A percentile compares a stretch with the other conserved stretches of the same genome.
Evolutionary conservation across 1,284 basidiomycete genomes (phyloP).

Genomic region (Boletus sp.): DNA sequence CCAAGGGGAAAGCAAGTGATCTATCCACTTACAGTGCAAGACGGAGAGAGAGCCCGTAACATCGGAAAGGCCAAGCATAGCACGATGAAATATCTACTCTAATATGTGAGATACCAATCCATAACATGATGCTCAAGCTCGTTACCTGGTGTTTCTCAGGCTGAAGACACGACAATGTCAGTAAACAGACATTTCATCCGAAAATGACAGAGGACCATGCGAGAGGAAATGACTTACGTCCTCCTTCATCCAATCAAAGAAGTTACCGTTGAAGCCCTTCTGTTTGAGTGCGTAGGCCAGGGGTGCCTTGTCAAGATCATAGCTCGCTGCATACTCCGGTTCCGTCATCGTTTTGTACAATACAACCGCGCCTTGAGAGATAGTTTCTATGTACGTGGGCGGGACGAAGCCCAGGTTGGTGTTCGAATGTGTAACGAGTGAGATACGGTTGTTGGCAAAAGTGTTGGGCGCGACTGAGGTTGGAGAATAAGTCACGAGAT

Average conservation of each 20-base stretch:
- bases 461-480: conserved; percentile 20
- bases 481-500: neutral
- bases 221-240: conserved; percentile 14
- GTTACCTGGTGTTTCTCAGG: conserved; percentile 21
- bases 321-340: conserved; percentile 24
- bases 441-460: conserved; percentile 33
- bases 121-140: neutral
- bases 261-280: conserved; percentile 17
- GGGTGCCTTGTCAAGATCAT: conserved; percentile 21
- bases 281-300: conserved; percentile 24
- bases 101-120: neutral
- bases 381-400: conserved; percentile 14
- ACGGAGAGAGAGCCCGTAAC: conserved; percentile 23
- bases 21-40: conserved; percentile 23
- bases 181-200: neutral
- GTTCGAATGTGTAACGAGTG: conserved; percentile 21
- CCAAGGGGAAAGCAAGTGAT: neutral
- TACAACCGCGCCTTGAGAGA: conserved; percentile 13
- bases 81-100: conserved; percentile 21
- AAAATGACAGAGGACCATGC: neutral
- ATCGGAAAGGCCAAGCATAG: conserved; percentile 22
- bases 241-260: conserved; percentile 26
- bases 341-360: conserved; percentile 28
- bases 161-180: conserved; percentile 9
- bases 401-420: conserved; percentile 9